These are phyloP conservation scores for Oidiodendron maius DNA, from an alignment of 495 filamentous ascomycete species.

Conservation along the genomic window DNA sequence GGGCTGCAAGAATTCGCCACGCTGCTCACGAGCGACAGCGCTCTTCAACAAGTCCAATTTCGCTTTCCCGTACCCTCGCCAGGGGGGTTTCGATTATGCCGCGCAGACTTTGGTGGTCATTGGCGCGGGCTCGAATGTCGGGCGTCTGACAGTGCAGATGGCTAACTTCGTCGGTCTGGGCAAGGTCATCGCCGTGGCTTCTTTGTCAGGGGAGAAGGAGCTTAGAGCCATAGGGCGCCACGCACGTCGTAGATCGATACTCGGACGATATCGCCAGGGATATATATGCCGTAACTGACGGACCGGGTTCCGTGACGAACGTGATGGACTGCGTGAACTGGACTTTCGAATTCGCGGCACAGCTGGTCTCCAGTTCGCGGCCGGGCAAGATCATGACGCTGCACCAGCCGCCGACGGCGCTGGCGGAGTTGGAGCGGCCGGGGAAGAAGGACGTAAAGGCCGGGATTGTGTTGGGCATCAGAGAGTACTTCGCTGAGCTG, in stretches of 20 bases:
- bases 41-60: no score
- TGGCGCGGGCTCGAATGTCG: constrained; percentile 4
- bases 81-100: constrained; percentile 1
- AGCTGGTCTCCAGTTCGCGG: constrained; percentile 6
- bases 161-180: constrained; percentile 2
- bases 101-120: constrained; percentile 5
- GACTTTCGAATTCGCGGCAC: constrained; percentile 2
- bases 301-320: constrained; percentile 5
- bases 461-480: constrained; percentile 4
- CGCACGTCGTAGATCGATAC: constrained; percentile 5
- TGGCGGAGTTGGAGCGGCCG: constrained; percentile 3
- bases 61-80: neutral
- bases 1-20: neutral
- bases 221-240: constrained; percentile 4
- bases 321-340: constrained; percentile 4
- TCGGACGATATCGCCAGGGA: neutral
- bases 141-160: constrained; percentile 3
- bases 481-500: neutral
- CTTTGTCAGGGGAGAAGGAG: constrained; percentile 1
- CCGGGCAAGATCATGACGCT: constrained; percentile 7
- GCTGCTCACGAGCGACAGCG: neutral
- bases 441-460: neutral
- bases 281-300: constrained; percentile 3
- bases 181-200: constrained; percentile 1
- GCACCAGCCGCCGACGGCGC: constrained; percentile 4